These are phyloP conservation scores for Papilionanthe hybrid DNA, from an alignment of 116 monocot species.

Conservation along the genomic window DNA sequence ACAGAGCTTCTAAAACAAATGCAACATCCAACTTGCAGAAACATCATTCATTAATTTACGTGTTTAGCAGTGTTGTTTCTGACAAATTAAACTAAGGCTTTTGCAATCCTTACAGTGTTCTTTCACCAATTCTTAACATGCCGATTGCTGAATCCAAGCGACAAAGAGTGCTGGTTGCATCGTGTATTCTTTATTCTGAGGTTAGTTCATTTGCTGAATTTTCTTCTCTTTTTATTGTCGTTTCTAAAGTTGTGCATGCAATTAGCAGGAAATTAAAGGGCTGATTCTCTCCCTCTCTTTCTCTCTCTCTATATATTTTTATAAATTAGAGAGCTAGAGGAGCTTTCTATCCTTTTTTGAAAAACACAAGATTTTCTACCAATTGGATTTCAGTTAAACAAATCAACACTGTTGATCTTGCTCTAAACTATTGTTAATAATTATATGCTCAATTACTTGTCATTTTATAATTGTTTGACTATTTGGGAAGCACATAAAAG, in stretches of 20 bases:
- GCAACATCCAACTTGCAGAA: too few species aligned
- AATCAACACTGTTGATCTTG: not conserved
- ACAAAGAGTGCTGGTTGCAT: slow-evolving; percentile 91
- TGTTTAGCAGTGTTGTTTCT: not conserved
- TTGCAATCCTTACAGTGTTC: slow-evolving; percentile 61
- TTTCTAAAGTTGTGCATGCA: not conserved
- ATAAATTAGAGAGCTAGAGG: not conserved
- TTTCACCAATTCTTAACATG: slow-evolving; percentile 93
- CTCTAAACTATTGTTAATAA: slow-evolving; percentile 1
- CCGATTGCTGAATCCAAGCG: slow-evolving; percentile 95
- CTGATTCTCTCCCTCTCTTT: not conserved
- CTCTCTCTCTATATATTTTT: not conserved
- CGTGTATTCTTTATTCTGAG: slow-evolving; percentile 84
- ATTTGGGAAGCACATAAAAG: not conserved
- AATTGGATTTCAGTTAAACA: not conserved
- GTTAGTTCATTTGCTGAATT: slow-evolving; percentile 30
- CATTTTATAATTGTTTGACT: not conserved
- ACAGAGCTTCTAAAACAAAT: not conserved
- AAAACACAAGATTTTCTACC: not conserved
- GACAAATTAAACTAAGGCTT: slow-evolving; percentile 10
- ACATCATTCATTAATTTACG: not conserved
- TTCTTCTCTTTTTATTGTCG: slow-evolving; percentile 3
- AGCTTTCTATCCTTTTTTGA: not conserved
- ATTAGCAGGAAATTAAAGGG: not conserved
- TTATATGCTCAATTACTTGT: not conserved